phyloP scores from a whole-genome alignment of 176 grass and related monocot genomes.

The Hsuehochloa calcarea region DNA sequence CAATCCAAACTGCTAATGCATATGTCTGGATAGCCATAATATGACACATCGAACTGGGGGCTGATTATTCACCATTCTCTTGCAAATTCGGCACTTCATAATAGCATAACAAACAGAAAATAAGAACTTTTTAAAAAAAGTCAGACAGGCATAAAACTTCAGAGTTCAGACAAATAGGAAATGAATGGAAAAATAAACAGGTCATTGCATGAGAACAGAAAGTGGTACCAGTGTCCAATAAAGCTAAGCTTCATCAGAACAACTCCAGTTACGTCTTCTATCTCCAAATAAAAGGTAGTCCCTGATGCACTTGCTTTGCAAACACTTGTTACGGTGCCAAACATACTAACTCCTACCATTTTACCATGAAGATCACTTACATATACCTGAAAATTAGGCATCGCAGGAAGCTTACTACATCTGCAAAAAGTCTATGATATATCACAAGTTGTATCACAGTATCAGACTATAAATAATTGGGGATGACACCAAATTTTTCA shows the following conservation, averaged over 20 bases:
- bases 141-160: not conserved
- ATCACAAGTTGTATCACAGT: not conserved
- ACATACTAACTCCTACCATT: constrained; percentile 80
- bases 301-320: constrained; percentile 52
- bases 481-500: not conserved
- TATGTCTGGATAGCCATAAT: not conserved
- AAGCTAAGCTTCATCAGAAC: constrained; percentile 69
- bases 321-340: constrained; percentile 66
- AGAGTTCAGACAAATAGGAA: not conserved
- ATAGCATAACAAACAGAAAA: not conserved
- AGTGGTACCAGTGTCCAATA: constrained; percentile 60
- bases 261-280: constrained; percentile 78
- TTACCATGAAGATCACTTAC: constrained; percentile 72
- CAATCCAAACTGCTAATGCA: not conserved
- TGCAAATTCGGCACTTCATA: not conserved
- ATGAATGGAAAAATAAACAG: not conserved
- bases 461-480: not conserved
- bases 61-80: not conserved
- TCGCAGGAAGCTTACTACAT: not conserved
- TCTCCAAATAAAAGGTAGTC: constrained; percentile 58
- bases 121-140: not conserved
- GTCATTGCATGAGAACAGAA: not conserved
- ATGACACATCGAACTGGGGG: not conserved
- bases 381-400: constrained; percentile 51
- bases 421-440: not conserved